These are phyloP conservation scores for Pleurotus tuoliensis DNA, from an alignment of 768 basidiomycete species.

Conservation along the genomic window DNA sequence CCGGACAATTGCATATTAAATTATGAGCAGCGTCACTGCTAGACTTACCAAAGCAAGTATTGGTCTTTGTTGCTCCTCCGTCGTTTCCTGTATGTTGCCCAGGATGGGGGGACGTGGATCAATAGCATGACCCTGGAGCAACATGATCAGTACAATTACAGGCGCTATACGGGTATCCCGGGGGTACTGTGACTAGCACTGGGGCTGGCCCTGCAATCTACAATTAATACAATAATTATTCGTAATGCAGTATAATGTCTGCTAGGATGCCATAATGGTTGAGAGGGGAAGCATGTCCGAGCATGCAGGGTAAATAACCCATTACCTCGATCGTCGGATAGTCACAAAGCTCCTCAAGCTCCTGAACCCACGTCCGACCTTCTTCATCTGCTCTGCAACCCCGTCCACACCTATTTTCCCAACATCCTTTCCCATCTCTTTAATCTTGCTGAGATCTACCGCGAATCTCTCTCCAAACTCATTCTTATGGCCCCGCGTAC, in stretches of 20 bases:
- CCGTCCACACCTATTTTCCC: constrained; percentile 1
- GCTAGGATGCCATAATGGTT: not conserved
- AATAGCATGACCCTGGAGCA: too few species aligned
- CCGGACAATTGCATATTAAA: too few species aligned
- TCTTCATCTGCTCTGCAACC: constrained; percentile 3
- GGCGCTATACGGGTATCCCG: not conserved
- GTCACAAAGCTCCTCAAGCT: not conserved
- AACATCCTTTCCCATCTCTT: constrained; percentile 3
- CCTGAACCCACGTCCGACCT: constrained; percentile 5
- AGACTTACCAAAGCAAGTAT: too few species aligned
- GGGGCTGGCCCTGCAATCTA: not conserved
- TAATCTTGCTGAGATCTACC: not conserved
- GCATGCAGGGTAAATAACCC: not conserved
- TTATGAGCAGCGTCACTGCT: too few species aligned
- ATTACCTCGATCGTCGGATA: not conserved
- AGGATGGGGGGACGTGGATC: too few species aligned
- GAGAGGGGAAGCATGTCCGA: not conserved
- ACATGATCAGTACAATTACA: not conserved
- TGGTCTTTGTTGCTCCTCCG: too few species aligned
- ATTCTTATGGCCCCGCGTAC: not conserved
- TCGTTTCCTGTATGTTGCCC: too few species aligned
- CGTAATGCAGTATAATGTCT: not conserved
- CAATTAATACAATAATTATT: not conserved
- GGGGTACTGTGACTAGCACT: not conserved
- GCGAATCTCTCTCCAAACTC: not conserved